A percentile compares a stretch with the other conserved stretches of the same genome.
phyloP scores from a whole-genome alignment of 306 rosid species.

The Erythrophleum fordii region DNA sequence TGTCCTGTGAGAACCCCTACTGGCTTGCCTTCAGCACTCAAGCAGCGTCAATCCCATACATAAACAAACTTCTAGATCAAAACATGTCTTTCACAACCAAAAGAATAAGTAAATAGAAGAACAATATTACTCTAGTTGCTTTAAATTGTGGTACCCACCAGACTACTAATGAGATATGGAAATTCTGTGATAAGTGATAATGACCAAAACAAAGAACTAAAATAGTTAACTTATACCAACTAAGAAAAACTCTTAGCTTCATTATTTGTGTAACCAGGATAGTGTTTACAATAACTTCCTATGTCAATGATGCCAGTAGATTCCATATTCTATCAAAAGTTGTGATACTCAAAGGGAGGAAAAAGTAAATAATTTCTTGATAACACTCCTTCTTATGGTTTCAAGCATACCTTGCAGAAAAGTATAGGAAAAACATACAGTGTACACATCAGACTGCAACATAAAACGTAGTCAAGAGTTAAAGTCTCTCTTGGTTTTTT shows the following conservation, averaged over 20 bases:
- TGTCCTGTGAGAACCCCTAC: no score
- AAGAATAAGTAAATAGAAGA: no score
- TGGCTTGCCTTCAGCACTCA: no score
- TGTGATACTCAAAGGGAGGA: no score
- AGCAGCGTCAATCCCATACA: no score
- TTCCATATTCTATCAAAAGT: no score
- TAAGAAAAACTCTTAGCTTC: slow-evolving; percentile 22
- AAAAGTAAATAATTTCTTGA: background rate
- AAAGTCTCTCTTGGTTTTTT: background rate
- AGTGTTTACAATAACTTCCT: slow-evolving; percentile 6
- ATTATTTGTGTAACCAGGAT: slow-evolving; percentile 9
- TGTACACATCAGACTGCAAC: background rate
- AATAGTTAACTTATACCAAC: slow-evolving; percentile 2
- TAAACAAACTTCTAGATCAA: no score
- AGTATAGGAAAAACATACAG: slow-evolving; percentile 63
- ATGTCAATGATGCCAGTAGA: no score
- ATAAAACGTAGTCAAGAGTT: background rate
- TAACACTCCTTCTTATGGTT: slow-evolving; percentile 17
- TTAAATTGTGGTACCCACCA: no score
- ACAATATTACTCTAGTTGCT: no score
- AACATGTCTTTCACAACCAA: no score
- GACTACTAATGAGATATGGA: no score
- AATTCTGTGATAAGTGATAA: slow-evolving; percentile 3
- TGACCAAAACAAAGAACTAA: slow-evolving; percentile 24
- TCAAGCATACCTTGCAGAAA: slow-evolving; percentile 73